Evolutionary conservation across 1,284 basidiomycete genomes (phyloP), one percentile per base, ranked within the genome.

Genomic region (Moesziomyces globuligerus): DNA sequence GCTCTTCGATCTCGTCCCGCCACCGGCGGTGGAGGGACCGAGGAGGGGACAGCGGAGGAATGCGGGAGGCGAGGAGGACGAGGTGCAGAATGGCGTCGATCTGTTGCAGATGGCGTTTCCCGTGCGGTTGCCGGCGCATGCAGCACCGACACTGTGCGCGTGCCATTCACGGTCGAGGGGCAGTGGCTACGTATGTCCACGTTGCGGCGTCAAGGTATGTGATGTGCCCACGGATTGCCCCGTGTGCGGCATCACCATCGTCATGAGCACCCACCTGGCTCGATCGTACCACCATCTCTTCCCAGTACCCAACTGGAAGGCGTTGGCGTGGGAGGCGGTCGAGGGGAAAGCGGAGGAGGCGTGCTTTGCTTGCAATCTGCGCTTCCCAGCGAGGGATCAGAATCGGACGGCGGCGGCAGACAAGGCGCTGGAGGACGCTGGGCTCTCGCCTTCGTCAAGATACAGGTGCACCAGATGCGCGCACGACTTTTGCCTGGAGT

Each of bases 41-140:
- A 24, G 45, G 20, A 48, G 53, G 24, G 32, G 45, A 2, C 48
- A 39, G 29, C 40, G 39, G 24, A 39, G 46, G 17, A 47, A 29
- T 9, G 42, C 48, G 3, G 66, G 23, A 17, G 61, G 51, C 13
- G 54, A 50, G 2, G 65, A 69, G 7, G 57, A 52, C 0, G 57
- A 42, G 21, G 53, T 48, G 26, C 57, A 47, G 28, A 57, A 71
- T 20, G 70, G 76, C 7, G 72, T 80, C 1, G 80, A 98, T 83
- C 85, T 99, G 37, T 94, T 99, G 89, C 90, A 96, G 86, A 98
- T 99, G 94, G 95, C 95, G 4, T 99, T 99, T 83, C 96, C 80
- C 3, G 53, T 75, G 0, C 65, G 77, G 3, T 57, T 81, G 7
- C 76, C 80, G 10, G 69, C 72, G 3, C 69, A 73, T 28, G 59